Base-by-base conservation (phyloP, 768 basidiomycete species). In the Amanita pallidorosea region DNA sequence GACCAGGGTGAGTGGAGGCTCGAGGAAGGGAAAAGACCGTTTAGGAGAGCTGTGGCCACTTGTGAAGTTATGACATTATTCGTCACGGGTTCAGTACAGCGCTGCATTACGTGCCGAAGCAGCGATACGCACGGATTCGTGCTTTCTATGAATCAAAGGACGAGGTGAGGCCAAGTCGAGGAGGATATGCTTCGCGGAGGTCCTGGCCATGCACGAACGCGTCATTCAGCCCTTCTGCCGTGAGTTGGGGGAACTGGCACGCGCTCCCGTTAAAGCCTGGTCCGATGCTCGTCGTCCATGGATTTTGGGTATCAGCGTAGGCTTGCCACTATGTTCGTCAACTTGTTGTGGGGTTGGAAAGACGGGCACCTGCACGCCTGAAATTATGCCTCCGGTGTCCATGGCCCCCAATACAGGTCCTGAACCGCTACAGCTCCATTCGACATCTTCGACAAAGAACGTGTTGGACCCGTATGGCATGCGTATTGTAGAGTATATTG, bases 31-130 rank as follows among this genome's bases (percentile, higher is more conserved):
- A 76, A 76, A 8, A 77, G 60, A 2, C 75, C 74, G 42, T 62
- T 62, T 18, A 74, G 55, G 13, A 76, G 65, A 1, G 70, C 73
- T 15, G 71, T 70, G 15, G 75, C 73, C 1, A 76, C 73, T 63
- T 77, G 73, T 0, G 75, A 76, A 8, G 76, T 76, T 25, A 77
- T 74, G 15, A 66, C 68, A 45, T 77, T 77, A 61, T 75, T 75
- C 2, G 76, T 77, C 4, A 76, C 73, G 41, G 48, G 2, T 17
- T 29, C 20, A 44, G 18, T 29, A 15, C 18, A 3, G 38, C 2
- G 17, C 11, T 18, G n/a, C n/a, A n/a, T n/a, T 44, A 4, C 31
- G 23, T 25, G 36, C 8, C n/a, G n/a, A 17, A 37, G 25, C 22
- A 25, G 22, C 15, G 33, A 2, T 22, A 64, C 67, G 27, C 43